A percentile compares a stretch with the other conserved stretches of the same genome.
These are phyloP conservation scores for Quercus variabilis DNA, from an alignment of 306 rosid species.

Conservation along the genomic window DNA sequence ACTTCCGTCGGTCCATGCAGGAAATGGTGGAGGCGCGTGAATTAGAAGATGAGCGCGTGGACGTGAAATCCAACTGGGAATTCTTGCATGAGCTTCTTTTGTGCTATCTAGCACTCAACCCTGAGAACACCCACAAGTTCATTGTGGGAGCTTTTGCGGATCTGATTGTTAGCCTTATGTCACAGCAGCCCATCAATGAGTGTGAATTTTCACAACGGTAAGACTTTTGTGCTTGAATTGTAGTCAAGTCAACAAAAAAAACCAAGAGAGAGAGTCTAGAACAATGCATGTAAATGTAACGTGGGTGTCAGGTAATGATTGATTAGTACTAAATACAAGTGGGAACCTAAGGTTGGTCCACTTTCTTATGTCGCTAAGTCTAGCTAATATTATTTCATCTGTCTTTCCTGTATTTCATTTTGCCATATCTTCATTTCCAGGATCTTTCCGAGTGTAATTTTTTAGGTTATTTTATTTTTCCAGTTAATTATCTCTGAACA, in stretches of 20 bases:
- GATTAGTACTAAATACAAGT: conserved; percentile 10
- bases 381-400: not conserved
- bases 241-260: not conserved
- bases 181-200: conserved; percentile 20
- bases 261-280: no score
- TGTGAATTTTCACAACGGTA: conserved; percentile 23
- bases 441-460: not conserved
- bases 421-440: not conserved
- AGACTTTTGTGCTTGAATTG: not conserved
- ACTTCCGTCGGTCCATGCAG: conserved; percentile 85
- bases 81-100: conserved; percentile 74
- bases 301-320: conserved; percentile 23
- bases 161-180: conserved; percentile 56
- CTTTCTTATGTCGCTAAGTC: not conserved
- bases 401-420: not conserved
- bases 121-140: conserved; percentile 71
- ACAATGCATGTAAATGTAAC: conserved; percentile 12
- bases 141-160: conserved; percentile 80
- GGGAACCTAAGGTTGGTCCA: conserved; percentile 21
- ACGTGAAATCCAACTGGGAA: conserved; percentile 64
- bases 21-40: conserved; percentile 93
- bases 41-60: conserved; percentile 31
- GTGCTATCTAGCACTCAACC: conserved; percentile 81
- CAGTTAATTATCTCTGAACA: not conserved
- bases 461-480: not conserved